Base-by-base conservation (phyloP, 148 eudicot species). In the Chenopodium suecicum region DNA sequence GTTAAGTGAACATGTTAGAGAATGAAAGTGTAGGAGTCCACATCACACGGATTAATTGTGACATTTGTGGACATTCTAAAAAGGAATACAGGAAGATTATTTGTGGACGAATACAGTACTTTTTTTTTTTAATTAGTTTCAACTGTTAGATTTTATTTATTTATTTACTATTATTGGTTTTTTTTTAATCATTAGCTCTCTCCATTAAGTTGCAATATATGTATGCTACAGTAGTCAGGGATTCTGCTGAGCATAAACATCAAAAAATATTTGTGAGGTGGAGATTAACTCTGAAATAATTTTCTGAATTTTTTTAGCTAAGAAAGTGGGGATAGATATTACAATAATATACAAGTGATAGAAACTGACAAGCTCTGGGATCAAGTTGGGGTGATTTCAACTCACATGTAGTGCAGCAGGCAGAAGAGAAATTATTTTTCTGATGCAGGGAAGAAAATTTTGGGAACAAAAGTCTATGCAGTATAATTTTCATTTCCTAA, bases 361-460 rank as follows among this genome's bases (percentile, higher is more conserved):
- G 48, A 81, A 78, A 71, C 81, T 41, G 82, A 74, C 82, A 78
- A 77, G 44, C 78, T 85, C 56, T 50, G 66, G 70, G 75, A 81
- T 85, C 84, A 81, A 78, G 79, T 78, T 78, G 86, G 78, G 29
- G 62, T 52, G 78, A 69, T 78, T 77, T 82, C 70, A 81, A 78
- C 70, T 82, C 87, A 85, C 82, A 78, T 78, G 84, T 50, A 81
- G 34, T 70, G 83, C 80, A 84, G 23, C 9, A 77, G 46, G 58
- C 80, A 75, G 66, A 63, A 19, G 56, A 14, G 47, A 60, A 75
- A 83, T 60, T 82, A 76, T 29, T 78, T 69, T 82, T 63, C 76
- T 76, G 70, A 31, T 77, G 58, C 44, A 41, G 46, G 78, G 65
- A 22, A 11, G 46, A 37, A 4, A 20, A 66, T 75, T n/a, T 70